Conservation (phyloP, 176 grass and related monocot genomes). For the Paspalum notatum region DNA sequence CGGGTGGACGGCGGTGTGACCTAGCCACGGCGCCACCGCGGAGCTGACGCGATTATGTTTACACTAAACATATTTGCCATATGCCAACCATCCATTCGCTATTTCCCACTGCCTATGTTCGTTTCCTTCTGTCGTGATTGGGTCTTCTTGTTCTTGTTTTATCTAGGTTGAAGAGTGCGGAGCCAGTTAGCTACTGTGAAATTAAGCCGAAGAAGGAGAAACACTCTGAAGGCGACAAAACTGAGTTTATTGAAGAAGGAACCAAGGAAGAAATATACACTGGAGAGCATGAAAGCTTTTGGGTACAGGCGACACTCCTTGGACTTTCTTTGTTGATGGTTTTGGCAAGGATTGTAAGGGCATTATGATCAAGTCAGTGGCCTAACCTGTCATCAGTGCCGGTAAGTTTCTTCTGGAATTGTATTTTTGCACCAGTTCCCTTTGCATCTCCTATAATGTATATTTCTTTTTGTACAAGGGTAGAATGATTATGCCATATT, state of each 20-base stretch:
- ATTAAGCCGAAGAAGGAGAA: slow-evolving; percentile 2
- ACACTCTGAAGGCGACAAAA: background rate
- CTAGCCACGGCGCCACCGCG: too few species aligned
- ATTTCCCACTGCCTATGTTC: too few species aligned
- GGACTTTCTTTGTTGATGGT: slow-evolving; percentile 84
- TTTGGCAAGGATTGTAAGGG: slow-evolving; percentile 60
- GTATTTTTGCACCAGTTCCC: background rate
- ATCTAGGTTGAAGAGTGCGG: slow-evolving; percentile 71
- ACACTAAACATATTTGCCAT: too few species aligned
- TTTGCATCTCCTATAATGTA: background rate
- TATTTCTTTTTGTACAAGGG: background rate
- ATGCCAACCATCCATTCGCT: too few species aligned
- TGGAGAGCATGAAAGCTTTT: slow-evolving; percentile 81
- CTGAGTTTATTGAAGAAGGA: slow-evolving; percentile 51
- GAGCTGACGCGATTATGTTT: too few species aligned
- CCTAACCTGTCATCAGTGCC: slow-evolving; percentile 91
- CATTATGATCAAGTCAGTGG: slow-evolving; percentile 78
- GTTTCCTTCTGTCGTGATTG: too few species aligned
- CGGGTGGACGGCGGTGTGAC: too few species aligned
- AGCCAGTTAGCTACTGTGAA: slow-evolving; percentile 67
- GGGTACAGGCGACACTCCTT: slow-evolving; percentile 56
- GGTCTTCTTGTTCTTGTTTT: too few species aligned
- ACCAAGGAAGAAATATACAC: slow-evolving; percentile 84
- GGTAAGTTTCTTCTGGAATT: slow-evolving; percentile 49
- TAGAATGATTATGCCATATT: too few species aligned